These are phyloP conservation scores for Lepidium campestre DNA, from an alignment of 441 rosid species.

Conservation along the genomic window DNA sequence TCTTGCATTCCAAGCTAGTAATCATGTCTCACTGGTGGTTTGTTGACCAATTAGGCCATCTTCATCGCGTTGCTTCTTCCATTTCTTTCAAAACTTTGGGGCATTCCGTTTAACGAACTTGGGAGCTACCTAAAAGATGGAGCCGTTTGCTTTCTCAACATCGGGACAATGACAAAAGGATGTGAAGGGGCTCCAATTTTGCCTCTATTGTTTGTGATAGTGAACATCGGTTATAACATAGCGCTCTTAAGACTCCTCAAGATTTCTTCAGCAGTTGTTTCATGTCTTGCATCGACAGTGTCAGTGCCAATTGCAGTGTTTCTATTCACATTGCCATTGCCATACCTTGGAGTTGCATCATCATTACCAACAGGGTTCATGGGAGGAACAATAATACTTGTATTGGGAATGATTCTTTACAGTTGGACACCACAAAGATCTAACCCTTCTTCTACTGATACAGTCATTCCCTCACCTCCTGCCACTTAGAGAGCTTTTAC, in stretches of 20 bases:
- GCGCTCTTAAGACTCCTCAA: conserved; percentile 78
- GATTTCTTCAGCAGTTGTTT: conserved; percentile 83
- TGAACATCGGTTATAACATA: conserved; percentile 84
- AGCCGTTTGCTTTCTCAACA: conserved; percentile 79
- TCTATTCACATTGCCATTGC: conserved; percentile 77
- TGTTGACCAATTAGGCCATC: conserved; percentile 44
- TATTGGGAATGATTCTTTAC: conserved; percentile 66
- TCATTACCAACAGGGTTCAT: conserved; percentile 77
- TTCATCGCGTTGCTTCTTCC: conserved; percentile 78
- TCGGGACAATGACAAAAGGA: conserved; percentile 55
- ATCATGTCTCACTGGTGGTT: not conserved
- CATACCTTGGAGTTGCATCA: conserved; percentile 80
- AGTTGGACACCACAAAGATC: conserved; percentile 53
- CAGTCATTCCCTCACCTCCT: conserved; percentile 25
- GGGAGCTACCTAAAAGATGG: conserved; percentile 83
- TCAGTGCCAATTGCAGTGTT: conserved; percentile 83
- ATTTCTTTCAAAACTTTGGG: conserved; percentile 88
- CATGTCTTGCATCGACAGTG: conserved; percentile 81
- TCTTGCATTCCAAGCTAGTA: not conserved
- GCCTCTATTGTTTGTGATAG: conserved; percentile 66
- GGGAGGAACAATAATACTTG: conserved; percentile 68
- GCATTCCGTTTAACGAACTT: conserved; percentile 77
- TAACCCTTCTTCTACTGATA: conserved; percentile 14
- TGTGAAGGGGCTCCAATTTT: conserved; percentile 86
- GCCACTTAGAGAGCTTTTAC: not conserved